Conservation (phyloP, 441 rosid genomes). For the Gossypium lobatum region DNA sequence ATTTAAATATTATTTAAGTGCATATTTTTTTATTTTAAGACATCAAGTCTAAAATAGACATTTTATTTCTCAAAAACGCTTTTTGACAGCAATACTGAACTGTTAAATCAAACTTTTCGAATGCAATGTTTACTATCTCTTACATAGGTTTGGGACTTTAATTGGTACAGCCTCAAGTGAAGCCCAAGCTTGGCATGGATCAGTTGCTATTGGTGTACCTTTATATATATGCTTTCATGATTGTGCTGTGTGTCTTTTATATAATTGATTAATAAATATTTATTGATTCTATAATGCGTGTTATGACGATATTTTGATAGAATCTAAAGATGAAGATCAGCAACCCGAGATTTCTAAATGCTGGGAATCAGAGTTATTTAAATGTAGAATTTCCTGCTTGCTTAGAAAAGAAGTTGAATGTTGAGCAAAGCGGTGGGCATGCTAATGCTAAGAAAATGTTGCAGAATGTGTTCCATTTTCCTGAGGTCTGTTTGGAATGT, state of each 20-base stretch:
- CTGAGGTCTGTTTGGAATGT: conserved; percentile 59
- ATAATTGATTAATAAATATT: conserved; percentile 4
- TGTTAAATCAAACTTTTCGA: too few species aligned
- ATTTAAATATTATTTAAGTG: too few species aligned
- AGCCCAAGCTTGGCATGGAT: not conserved
- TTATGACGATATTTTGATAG: conserved; percentile 37
- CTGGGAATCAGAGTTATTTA: conserved; percentile 55
- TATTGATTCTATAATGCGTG: not conserved
- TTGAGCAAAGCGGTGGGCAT: conserved; percentile 28
- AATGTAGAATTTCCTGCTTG: conserved; percentile 55
- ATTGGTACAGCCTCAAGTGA: not conserved
- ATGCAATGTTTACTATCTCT: too few species aligned
- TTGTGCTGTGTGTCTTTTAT: not conserved
- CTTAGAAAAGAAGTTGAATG: conserved; percentile 47
- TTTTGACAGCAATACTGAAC: too few species aligned
- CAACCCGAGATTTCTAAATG: conserved; percentile 66
- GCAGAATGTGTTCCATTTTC: conserved; percentile 56
- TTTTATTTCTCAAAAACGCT: too few species aligned
- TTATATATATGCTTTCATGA: conserved; percentile 1
- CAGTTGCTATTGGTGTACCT: not conserved
- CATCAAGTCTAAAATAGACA: too few species aligned
- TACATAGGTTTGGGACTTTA: not conserved
- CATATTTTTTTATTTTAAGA: too few species aligned
- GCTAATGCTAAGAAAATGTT: conserved; percentile 29
- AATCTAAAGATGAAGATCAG: conserved; percentile 92